A percentile compares a stretch with the other conserved stretches of the same genome.
phyloP scores from a whole-genome alignment of 352 stramenopile species.

The Phytophthora melonis region DNA sequence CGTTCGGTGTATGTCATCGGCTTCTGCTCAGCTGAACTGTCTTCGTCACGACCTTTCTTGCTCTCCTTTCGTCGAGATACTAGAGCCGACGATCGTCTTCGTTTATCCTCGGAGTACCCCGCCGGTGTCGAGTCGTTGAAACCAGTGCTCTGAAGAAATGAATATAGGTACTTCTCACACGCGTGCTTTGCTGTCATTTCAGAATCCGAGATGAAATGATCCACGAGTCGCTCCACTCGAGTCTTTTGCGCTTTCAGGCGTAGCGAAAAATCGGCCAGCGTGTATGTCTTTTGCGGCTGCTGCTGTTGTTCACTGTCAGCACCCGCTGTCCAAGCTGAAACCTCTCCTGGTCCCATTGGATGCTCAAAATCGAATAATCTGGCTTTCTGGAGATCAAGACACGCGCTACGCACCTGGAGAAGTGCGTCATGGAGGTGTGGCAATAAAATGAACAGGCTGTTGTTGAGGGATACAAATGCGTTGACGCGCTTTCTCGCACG shows the following conservation, averaged over 20 bases:
- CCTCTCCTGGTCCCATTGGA: conserved; percentile 14
- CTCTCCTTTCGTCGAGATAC: conserved; percentile 28
- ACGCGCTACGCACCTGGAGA: conserved; percentile 70
- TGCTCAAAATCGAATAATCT: conserved; percentile 46
- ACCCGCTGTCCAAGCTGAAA: background rate
- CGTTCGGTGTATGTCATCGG: conserved; percentile 96
- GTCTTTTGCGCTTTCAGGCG: conserved; percentile 78
- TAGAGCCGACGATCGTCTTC: conserved; percentile 25
- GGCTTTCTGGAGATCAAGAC: conserved; percentile 56
- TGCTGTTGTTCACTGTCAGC: background rate
- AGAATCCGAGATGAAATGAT: conserved; percentile 65
- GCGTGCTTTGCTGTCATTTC: conserved; percentile 70
- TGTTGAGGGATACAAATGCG: conserved; percentile 59
- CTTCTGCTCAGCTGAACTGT: conserved; percentile 38
- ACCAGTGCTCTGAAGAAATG: conserved; percentile 61
- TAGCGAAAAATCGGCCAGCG: conserved; percentile 83
- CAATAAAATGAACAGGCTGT: conserved; percentile 91
- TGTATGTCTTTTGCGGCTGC: conserved; percentile 66
- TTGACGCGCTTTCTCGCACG: conserved; percentile 54
- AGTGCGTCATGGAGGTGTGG: conserved; percentile 85
- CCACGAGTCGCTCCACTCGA: conserved; percentile 62
- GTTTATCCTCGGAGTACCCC: conserved; percentile 1
- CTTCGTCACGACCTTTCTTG: background rate
- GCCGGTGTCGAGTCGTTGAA: conserved; percentile 51
- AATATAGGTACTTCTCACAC: conserved; percentile 70